Evolutionary conservation across 179 eudicot species (phyloP).

Genomic region (Dionaea muscipula): DNA sequence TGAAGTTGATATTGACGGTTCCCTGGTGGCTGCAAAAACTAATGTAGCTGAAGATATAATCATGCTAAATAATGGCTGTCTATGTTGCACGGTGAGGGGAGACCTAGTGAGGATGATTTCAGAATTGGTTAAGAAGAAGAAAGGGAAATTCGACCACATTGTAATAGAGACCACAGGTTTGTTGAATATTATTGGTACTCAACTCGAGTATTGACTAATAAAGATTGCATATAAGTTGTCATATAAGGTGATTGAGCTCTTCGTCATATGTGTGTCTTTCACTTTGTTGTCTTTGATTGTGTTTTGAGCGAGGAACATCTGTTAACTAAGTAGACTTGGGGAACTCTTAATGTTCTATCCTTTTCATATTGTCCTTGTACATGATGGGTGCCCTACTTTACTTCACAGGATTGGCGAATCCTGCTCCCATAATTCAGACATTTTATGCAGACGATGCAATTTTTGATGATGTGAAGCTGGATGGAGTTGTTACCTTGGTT

Average conservation of each 20-base stretch:
- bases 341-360: too few species aligned
- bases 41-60: constrained; percentile 87
- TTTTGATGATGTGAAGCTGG: constrained; percentile 76
- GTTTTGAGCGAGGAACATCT: too few species aligned
- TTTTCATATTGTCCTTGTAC: not conserved
- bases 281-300: too few species aligned
- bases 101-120: constrained; percentile 93
- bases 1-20: constrained; percentile 98
- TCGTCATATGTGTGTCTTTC: too few species aligned
- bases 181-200: not conserved
- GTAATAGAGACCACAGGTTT: constrained; percentile 95
- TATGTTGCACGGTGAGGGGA: constrained; percentile 98
- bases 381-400: not conserved
- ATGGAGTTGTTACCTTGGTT: constrained; percentile 92
- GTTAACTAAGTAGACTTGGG: too few species aligned
- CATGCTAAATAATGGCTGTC: constrained; percentile 96
- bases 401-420: constrained; percentile 78
- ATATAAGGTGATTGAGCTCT: not conserved
- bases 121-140: constrained; percentile 67
- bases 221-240: not conserved
- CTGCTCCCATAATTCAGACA: constrained; percentile 96
- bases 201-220: not conserved
- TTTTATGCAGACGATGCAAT: constrained; percentile 90
- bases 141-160: constrained; percentile 88
- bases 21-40: constrained; percentile 85